These are phyloP conservation scores for Cercophora newfieldiana DNA, from an alignment of 495 filamentous ascomycete species.

Conservation along the genomic window DNA sequence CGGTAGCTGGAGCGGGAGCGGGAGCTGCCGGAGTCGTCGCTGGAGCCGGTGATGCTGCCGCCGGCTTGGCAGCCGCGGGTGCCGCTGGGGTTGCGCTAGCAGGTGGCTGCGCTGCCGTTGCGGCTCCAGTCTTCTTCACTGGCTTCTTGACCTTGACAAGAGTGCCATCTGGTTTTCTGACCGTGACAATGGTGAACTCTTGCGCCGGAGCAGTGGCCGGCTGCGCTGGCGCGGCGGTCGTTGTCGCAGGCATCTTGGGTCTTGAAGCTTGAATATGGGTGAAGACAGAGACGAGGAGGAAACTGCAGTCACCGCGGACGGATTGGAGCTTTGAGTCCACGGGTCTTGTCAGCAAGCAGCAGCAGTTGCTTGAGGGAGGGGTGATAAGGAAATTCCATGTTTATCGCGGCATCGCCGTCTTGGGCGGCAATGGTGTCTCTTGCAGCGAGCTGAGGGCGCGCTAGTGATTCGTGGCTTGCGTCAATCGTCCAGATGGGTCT, in stretches of 20 bases:
- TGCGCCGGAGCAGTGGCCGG: neutral
- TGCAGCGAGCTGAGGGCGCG: neutral
- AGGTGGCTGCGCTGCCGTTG: neutral
- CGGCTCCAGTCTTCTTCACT: neutral
- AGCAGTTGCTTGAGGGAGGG: neutral
- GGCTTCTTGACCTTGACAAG: slow-evolving; percentile 13
- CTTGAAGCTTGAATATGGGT: neutral
- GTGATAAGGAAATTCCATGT: slow-evolving; percentile 1
- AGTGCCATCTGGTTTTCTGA: slow-evolving; percentile 6
- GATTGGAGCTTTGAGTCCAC: neutral
- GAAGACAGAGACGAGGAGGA: neutral
- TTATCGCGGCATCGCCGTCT: neutral
- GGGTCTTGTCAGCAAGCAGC: neutral
- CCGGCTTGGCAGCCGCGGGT: neutral
- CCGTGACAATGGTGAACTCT: slow-evolving; percentile 7
- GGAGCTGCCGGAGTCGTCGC: neutral
- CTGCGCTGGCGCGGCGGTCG: neutral
- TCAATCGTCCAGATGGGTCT: neutral
- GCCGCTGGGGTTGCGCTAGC: neutral
- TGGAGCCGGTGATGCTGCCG: neutral
- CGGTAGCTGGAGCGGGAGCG: neutral
- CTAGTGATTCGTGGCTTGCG: slow-evolving; percentile 11
- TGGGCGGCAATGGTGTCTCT: neutral
- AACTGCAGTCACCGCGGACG: neutral
- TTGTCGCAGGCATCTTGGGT: neutral